Conservation (phyloP, 441 rosid species). For the Pelargonium myrrhifolium region DNA sequence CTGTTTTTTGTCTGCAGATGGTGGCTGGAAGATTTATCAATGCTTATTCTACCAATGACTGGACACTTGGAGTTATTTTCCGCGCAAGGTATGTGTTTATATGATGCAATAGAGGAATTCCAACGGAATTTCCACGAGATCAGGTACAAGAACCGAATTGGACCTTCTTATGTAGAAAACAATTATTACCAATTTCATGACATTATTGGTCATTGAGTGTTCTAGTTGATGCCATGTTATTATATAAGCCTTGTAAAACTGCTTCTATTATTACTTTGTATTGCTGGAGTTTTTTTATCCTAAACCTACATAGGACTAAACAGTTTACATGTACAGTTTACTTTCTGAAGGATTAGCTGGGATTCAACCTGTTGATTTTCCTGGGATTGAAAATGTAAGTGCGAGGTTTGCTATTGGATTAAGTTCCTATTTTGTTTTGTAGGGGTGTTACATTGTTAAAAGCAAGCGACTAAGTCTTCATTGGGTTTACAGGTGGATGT, state of each 20-base stretch:
- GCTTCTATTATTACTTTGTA: not conserved
- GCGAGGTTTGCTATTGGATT: not conserved
- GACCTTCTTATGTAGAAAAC: too few relatives aligned
- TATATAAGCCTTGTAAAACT: too few relatives aligned
- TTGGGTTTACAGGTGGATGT: conserved; percentile 38
- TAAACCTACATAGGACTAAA: not conserved
- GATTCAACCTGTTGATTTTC: conserved; percentile 63
- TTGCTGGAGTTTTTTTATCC: not conserved
- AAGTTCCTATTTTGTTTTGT: not conserved
- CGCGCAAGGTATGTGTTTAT: conserved; percentile 75
- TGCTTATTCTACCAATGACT: conserved; percentile 74
- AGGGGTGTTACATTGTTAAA: not conserved
- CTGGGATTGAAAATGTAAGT: conserved; percentile 64
- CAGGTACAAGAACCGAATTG: not conserved
- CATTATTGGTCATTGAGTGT: too few relatives aligned
- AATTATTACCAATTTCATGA: too few relatives aligned
- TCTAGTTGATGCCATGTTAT: too few relatives aligned
- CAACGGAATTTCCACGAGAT: not conserved
- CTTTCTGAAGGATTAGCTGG: conserved; percentile 88
- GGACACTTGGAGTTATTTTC: conserved; percentile 85
- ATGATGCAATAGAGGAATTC: not conserved
- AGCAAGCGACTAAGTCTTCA: not conserved
- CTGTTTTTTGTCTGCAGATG: conserved; percentile 41
- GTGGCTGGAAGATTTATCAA: conserved; percentile 92
- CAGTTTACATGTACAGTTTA: conserved; percentile 34